Evolutionary conservation across 768 basidiomycete genomes (phyloP).

Genomic region (Lactarius quietus): DNA sequence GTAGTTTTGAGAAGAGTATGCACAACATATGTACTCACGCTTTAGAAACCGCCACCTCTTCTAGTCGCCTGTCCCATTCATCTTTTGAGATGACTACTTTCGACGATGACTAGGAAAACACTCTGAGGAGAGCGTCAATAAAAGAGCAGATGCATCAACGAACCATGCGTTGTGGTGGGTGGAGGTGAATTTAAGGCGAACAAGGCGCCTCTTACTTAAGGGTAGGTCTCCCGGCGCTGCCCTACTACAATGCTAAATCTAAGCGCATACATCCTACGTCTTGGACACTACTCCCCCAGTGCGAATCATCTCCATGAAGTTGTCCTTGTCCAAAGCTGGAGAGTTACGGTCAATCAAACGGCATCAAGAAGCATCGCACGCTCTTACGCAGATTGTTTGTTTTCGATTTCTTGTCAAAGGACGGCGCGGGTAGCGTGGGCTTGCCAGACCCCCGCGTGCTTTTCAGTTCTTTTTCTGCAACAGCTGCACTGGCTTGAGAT

Average conservation of each 20-base stretch:
- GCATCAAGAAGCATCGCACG: neutral
- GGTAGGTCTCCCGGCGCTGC: neutral
- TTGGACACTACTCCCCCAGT: constrained; percentile 79
- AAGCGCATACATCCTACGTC: constrained; percentile 34
- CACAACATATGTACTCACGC: constrained; percentile 57
- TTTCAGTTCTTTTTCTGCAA: constrained; percentile 55
- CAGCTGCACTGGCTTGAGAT: constrained; percentile 57
- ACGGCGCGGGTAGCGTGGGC: constrained; percentile 65
- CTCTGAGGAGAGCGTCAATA: constrained; percentile 5
- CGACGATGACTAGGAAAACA: constrained; percentile 34
- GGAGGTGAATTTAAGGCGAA: neutral
- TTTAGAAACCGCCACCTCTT: constrained; percentile 82
- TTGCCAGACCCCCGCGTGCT: constrained; percentile 66
- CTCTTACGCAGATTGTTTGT: constrained; percentile 47
- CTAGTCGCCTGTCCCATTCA: constrained; percentile 83
- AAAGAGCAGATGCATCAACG: constrained; percentile 25
- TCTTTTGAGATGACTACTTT: constrained; percentile 65
- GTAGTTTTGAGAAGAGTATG: constrained; percentile 21
- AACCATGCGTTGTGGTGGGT: constrained; percentile 20
- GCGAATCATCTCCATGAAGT: constrained; percentile 80
- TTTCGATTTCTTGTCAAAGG: constrained; percentile 47
- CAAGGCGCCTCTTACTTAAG: constrained; percentile 9
- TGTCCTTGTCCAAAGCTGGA: constrained; percentile 61
- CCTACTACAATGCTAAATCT: neutral
- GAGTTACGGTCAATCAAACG: constrained; percentile 11